Evolutionary conservation across 768 basidiomycete species (phyloP), one percentile per base, ranked within the genome.

Genomic region (Russula brevipes): DNA sequence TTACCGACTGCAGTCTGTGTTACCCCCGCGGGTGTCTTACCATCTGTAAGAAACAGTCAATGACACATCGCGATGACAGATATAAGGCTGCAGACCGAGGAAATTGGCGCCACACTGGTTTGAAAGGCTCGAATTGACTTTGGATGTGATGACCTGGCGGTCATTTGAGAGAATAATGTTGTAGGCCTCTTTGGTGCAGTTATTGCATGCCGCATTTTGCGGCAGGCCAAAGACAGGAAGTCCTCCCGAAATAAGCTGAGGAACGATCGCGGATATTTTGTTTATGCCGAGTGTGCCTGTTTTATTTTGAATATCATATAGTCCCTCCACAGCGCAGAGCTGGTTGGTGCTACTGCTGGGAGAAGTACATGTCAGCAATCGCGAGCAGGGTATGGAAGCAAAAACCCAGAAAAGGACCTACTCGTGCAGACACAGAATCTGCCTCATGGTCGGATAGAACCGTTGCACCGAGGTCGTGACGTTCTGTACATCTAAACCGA

Each of bases 351-450:
- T 70, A 42, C 77, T 74, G 65, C 76, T 76, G 65, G 16, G 54
- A 63, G 44, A 14, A 4, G 16, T 45, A 41, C 6, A 19, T 52
- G 63, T 53, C 33, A 61, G 50, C 35, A 36, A 36, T 52, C 19
- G 14, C 17, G 60, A 4, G 49, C 47, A 9, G 57, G 12, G 60
- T 45, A 36, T 38, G 19, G 33, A 38, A 39, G 17, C 4, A 5
- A 30, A 30, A 31, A 24, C 24, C 24, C 24, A 24, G 16, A 14
- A 5, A n/a, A 52, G 30, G 14, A 79, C 85, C 65, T 69, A 90
- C 89, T 88, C 81, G 61, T 84, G 79, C 69, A 90, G 73, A 71
- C 89, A 92, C 10, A 74, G 71, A 8, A 85, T 69, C 64, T 85
- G 71, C 57, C 87, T 78, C 4, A 77, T 76, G 2, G 79, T 75